Evolutionary conservation across 2,329 filamentous ascomycete species (phyloP), one percentile per base, ranked within the genome.

Genomic region (Paecilomyces dactylethromorphus): DNA sequence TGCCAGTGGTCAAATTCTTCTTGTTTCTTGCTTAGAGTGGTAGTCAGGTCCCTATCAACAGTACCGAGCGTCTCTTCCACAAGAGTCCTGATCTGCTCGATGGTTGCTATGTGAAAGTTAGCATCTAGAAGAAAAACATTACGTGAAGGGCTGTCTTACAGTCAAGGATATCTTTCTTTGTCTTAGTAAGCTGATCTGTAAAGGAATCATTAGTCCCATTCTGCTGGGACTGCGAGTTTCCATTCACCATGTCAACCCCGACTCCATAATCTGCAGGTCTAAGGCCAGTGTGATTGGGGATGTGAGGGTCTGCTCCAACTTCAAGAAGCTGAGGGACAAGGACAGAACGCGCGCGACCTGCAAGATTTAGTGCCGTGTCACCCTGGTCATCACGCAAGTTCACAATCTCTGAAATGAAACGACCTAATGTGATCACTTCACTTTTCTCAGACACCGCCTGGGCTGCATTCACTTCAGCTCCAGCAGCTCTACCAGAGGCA

Each of bases 311-410:
- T 1, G 94, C 94, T 58, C 93, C 92, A 51, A 99, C 92, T 75
- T 99, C 94, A 11, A 97, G 81, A 32, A 99, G 81, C 71, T 99
- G 94, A n/a, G 92, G 93, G 59, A 97, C 96, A 66, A 99, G 96
- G 67, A 91, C 95, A 71, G 96, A 97, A 22, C 92, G 91, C 65
- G 97, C 96, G 61, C 94, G 84, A 1, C 94, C 92, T 1, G 93
- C 94, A 62, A 97, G 88, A 66, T 97, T 97, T 21, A 99, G 80
- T 0, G 94, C 94, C 0, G 94, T 99, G 69, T 99, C 96, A 0
- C 94, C 94, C 33, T 90, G 89, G 68, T 92, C 92, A 74, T 99
- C 94, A 67, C 93, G 90, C 0, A 92, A 89, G 68, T 99, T 97
- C 60, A 99, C 93, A 73, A 99, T 95, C 70, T 97, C 92, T 54